Evolutionary conservation across 2,329 filamentous ascomycete genomes (phyloP), one percentile per base, ranked within the genome.

Genomic region (Aspergillus intermedius): DNA sequence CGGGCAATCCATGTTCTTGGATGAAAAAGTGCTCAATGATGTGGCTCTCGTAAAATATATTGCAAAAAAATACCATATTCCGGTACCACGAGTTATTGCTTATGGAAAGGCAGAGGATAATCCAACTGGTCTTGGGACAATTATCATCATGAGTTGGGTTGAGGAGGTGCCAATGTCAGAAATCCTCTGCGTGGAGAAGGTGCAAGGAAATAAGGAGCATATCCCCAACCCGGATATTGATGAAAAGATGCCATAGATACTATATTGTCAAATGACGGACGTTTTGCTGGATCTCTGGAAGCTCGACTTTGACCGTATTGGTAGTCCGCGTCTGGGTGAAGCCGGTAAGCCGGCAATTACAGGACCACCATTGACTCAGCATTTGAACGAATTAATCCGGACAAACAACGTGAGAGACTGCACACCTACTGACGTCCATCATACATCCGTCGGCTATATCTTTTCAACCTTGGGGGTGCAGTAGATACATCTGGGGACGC

Each of bases 111-210:
- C 19, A 12, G 41, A 35, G 1, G 37, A 50, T 13, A 52, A 52
- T 19, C 30, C 46, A 3, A 48, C 37, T 9, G 47, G 47, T 0
- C 43, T 55, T 13, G 53, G 53, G 2, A 47, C 53, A 0, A 53
- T 51, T 19, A 51, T 55, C 4, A 47, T 55, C n/a, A 55, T 51
- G 51, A 44, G 21, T 9, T 52, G 47, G 42, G 30, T 53, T 5
- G 47, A 53, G 8, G 48, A 47, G 2, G 43, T 4, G 5, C 50
- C 42, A 12, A 49, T 53, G 46, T 51, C 46, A 2, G 48, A 51
- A 1, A 5, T 51, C 0, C 44, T 53, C 2, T 17, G 42, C n/a
- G 42, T 4, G 37, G 19, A 41, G 4, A 23, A 41, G 17, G 9
- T 5, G 4, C 22, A 5, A 28, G 42, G 23, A 13, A 28, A 35